Conservation (phyloP, 805 yeast genomes). For the Starmerella kuoi region DNA sequence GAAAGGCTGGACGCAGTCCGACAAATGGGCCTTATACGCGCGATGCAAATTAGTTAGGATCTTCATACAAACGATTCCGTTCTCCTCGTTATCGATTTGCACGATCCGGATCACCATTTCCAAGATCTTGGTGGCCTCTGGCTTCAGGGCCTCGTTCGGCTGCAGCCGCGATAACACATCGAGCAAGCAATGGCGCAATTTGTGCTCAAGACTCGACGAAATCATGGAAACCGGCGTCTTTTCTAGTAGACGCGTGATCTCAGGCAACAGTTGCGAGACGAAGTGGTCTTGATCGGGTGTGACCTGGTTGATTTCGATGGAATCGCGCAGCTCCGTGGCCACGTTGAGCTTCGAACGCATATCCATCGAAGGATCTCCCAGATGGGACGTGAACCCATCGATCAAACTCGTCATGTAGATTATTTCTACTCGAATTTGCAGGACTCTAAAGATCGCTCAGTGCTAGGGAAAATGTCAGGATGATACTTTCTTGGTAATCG, state of each 20-base stretch:
- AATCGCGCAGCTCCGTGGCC: conserved; percentile 72
- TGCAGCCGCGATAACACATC: conserved; percentile 74
- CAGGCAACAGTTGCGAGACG: conserved; percentile 55
- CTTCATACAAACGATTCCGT: conserved; percentile 84
- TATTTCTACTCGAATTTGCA: conserved; percentile 1
- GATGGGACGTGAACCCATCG: conserved; percentile 21
- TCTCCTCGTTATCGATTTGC: conserved; percentile 80
- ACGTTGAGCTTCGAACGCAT: conserved; percentile 51
- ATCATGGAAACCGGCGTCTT: conserved; percentile 39
- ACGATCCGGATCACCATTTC: conserved; percentile 48
- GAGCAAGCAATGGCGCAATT: conserved; percentile 59
- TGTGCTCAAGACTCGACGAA: conserved; percentile 27
- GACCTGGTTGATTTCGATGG: conserved; percentile 71
- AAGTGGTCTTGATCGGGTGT: conserved; percentile 73
- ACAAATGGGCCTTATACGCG: conserved; percentile 56
- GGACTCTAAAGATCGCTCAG: background rate
- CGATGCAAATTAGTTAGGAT: conserved; percentile 76
- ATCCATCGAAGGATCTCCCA: conserved; percentile 32
- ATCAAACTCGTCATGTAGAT: conserved; percentile 17
- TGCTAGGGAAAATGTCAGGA: background rate
- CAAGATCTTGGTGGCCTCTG: conserved; percentile 49
- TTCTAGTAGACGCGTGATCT: conserved; percentile 49
- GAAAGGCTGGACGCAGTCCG: conserved; percentile 66
- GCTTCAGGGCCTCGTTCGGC: conserved; percentile 68
- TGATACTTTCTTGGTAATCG: background rate